These are phyloP conservation scores for Cryptococcus sp. DNA, from an alignment of 1,284 basidiomycete genomes.

Conservation along the genomic window DNA sequence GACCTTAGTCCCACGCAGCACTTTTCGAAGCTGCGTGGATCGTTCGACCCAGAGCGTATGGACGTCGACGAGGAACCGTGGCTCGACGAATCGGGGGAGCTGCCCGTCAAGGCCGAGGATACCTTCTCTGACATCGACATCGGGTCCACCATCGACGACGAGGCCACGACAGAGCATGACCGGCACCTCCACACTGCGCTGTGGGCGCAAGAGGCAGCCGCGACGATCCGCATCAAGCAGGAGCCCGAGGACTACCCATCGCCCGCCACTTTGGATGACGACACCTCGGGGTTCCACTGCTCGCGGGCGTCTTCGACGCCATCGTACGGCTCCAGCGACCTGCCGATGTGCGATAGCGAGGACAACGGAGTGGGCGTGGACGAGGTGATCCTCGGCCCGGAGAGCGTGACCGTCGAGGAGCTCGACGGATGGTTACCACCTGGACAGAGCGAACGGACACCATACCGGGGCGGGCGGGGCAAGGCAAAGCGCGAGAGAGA, in stretches of 20 bases:
- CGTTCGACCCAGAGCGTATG: constrained; percentile 31
- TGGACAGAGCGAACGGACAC: constrained; percentile 23
- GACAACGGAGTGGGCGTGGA: constrained; percentile 17
- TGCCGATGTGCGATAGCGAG: constrained; percentile 31
- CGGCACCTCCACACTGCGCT: constrained; percentile 38
- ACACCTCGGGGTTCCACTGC: constrained; percentile 15
- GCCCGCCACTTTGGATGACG: constrained; percentile 31
- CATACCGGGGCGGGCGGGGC: constrained; percentile 18
- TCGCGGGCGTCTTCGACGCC: constrained; percentile 26
- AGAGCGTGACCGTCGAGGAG: constrained; percentile 44
- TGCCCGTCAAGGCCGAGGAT: constrained; percentile 43
- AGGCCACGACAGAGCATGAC: constrained; percentile 41
- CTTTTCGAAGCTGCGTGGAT: constrained; percentile 23
- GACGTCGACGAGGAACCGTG: constrained; percentile 37
- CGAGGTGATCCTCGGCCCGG: constrained; percentile 38
- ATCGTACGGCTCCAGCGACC: constrained; percentile 35
- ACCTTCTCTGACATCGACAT: constrained; percentile 37
- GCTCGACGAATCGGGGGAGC: constrained; percentile 41
- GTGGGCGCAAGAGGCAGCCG: constrained; percentile 40
- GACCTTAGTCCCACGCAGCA: constrained; percentile 38
- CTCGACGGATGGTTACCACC: constrained; percentile 41
- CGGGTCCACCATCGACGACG: constrained; percentile 33
- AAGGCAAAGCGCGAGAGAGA: constrained; percentile 10
- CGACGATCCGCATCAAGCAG: constrained; percentile 35
- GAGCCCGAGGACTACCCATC: constrained; percentile 44